Evolutionary conservation across 2,329 filamentous ascomycete genomes (phyloP).

Genomic region (Pyrenochaeta sp.): DNA sequence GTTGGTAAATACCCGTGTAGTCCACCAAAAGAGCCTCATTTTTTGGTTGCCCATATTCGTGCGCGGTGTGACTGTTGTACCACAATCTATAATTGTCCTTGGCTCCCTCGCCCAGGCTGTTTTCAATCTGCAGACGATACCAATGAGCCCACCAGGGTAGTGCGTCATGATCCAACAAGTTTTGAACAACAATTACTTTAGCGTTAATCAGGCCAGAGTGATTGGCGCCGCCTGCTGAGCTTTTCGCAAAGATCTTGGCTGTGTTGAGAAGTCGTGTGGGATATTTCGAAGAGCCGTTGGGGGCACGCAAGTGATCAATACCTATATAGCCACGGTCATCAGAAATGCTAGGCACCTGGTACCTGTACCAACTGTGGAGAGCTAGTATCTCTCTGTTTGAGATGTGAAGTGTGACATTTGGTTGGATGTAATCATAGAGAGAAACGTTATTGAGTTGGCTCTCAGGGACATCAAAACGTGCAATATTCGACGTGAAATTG

Average conservation of each 20-base stretch:
- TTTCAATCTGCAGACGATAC: conserved; percentile 3
- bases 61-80: neutral
- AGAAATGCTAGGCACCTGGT: neutral
- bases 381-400: neutral
- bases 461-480: neutral
- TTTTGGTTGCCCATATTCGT: neutral
- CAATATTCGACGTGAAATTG: neutral
- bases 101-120: neutral
- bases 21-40: neutral
- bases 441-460: neutral
- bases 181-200: conserved; percentile 11
- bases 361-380: neutral
- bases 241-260: neutral
- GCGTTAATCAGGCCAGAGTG: conserved; percentile 9
- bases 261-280: neutral
- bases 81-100: conserved; percentile 5
- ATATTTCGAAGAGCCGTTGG: neutral
- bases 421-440: neutral
- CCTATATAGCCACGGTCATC: neutral
- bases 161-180: conserved; percentile 9
- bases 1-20: neutral
- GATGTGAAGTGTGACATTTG: neutral
- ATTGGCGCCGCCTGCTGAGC: neutral
- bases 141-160: conserved; percentile 14
- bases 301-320: neutral